Conservation (phyloP, 2,329 filamentous ascomycete genomes). For the Aureobasidium namibiae region DNA sequence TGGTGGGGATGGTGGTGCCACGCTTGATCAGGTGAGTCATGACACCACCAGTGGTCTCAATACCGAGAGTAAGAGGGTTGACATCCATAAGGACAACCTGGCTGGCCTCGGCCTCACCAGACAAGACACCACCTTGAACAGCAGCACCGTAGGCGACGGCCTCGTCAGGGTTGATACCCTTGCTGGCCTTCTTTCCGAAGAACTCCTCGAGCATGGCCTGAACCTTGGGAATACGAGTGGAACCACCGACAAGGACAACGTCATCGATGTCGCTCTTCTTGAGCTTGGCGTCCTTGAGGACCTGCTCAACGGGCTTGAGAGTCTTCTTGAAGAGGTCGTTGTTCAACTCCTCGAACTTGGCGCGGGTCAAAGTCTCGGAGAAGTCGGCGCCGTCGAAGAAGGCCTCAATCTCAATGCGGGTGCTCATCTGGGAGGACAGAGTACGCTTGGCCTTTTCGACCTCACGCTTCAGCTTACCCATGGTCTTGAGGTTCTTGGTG, state of each 20-base stretch:
- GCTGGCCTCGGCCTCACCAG: constrained; percentile 71
- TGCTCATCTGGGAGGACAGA: constrained; percentile 45
- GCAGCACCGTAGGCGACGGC: constrained; percentile 97
- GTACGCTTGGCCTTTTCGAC: constrained; percentile 99
- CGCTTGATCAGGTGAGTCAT: constrained; percentile 96
- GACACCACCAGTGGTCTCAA: constrained; percentile 93
- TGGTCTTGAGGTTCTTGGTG: constrained; percentile 90
- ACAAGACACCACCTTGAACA: constrained; percentile 91
- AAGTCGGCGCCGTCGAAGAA: constrained; percentile 97
- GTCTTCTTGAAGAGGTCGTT: constrained; percentile 99
- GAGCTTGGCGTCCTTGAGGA: constrained; percentile 94
- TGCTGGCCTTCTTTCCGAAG: constrained; percentile 97
- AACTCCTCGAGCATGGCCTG: constrained; percentile 90
- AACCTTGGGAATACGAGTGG: constrained; percentile 98
- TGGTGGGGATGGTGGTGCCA: constrained; percentile 89
- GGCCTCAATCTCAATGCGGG: constrained; percentile 72
- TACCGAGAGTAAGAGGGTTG: constrained; percentile 92
- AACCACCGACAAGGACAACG: constrained; percentile 96
- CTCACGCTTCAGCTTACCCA: constrained; percentile 99
- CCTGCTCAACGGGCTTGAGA: constrained; percentile 96
- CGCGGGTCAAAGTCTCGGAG: constrained; percentile 94
- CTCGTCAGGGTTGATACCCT: constrained; percentile 99
- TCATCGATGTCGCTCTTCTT: constrained; percentile 94
- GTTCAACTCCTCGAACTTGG: constrained; percentile 99
- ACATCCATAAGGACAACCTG: constrained; percentile 91